Evolutionary conservation across 208 protist species (phyloP).

Genomic region (Crithidia mellificae): DNA sequence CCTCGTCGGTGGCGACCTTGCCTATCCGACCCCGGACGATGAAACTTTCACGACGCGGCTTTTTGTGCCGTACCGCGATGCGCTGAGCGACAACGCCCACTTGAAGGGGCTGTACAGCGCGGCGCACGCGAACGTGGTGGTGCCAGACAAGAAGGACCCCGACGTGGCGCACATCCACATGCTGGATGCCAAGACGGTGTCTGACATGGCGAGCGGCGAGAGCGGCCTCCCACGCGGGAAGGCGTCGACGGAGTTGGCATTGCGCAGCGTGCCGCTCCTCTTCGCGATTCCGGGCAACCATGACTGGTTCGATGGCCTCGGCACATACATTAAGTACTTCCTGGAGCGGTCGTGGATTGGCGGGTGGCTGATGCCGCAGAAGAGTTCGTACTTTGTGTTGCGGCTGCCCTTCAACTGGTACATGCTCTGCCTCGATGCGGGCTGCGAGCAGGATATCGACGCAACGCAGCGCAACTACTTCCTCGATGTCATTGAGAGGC

Average conservation of each 20-base stretch:
- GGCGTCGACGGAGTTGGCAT: conserved; percentile 44
- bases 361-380: conserved; percentile 89
- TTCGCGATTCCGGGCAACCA: conserved; percentile 90
- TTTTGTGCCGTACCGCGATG: conserved; percentile 72
- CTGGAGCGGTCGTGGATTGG: conserved; percentile 70
- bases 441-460: conserved; percentile 77
- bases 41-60: conserved; percentile 77
- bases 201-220: conserved; percentile 40
- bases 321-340: conserved; percentile 80
- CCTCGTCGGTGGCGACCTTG: conserved; percentile 80
- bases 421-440: conserved; percentile 82
- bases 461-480: conserved; percentile 86
- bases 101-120: conserved; percentile 54
- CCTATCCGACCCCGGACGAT: conserved; percentile 75
- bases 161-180: conserved; percentile 65
- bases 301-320: conserved; percentile 89
- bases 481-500: conserved; percentile 57
- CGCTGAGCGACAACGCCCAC: conserved; percentile 43
- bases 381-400: conserved; percentile 79
- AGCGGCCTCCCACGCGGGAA: conserved; percentile 24
- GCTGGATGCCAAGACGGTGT: conserved; percentile 53
- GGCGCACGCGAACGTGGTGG: conserved; percentile 42
- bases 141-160: conserved; percentile 37
- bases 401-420: conserved; percentile 85
- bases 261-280: conserved; percentile 72